Evolutionary conservation across 164 flowering plant species (phyloP).

Genomic region (Litsea cubeba): DNA sequence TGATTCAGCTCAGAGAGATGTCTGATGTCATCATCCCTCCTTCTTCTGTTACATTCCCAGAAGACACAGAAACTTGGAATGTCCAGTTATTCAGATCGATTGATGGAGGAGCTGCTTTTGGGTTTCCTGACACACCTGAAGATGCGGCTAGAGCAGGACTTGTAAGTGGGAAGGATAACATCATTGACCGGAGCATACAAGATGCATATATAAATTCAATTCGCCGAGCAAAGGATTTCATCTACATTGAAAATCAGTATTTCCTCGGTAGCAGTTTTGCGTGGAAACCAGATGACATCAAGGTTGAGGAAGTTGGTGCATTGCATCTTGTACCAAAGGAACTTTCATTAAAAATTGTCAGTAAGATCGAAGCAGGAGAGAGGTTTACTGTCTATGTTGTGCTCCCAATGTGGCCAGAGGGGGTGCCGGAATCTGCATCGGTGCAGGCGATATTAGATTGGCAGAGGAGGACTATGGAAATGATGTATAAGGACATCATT

Average conservation of each 20-base stretch:
- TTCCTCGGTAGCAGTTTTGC: constrained; percentile 67
- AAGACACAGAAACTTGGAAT: constrained; percentile 68
- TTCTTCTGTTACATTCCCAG: constrained; percentile 42
- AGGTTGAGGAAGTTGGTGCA: constrained; percentile 45
- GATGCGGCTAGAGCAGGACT: constrained; percentile 63
- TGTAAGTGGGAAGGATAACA: constrained; percentile 54
- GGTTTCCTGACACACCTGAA: constrained; percentile 58
- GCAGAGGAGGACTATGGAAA: constrained; percentile 70
- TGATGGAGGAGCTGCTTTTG: constrained; percentile 77
- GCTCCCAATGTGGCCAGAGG: constrained; percentile 83
- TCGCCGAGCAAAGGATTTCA: constrained; percentile 63
- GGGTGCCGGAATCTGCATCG: constrained; percentile 53
- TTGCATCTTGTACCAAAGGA: constrained; percentile 63
- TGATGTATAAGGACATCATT: constrained; percentile 62
- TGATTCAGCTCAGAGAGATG: constrained; percentile 37
- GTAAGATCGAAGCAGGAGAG: constrained; percentile 65
- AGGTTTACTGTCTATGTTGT: constrained; percentile 56
- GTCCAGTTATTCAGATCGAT: constrained; percentile 74
- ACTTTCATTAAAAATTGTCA: constrained; percentile 56
- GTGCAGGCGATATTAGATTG: constrained; percentile 63
- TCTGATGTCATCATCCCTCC: constrained; percentile 46
- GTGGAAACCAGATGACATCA: constrained; percentile 43
- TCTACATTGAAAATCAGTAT: constrained; percentile 75
- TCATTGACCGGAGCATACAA: constrained; percentile 71
- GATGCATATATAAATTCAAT: constrained; percentile 78